Conservation (phyloP, 805 yeast species). For the Yamadazyma sp. region DNA sequence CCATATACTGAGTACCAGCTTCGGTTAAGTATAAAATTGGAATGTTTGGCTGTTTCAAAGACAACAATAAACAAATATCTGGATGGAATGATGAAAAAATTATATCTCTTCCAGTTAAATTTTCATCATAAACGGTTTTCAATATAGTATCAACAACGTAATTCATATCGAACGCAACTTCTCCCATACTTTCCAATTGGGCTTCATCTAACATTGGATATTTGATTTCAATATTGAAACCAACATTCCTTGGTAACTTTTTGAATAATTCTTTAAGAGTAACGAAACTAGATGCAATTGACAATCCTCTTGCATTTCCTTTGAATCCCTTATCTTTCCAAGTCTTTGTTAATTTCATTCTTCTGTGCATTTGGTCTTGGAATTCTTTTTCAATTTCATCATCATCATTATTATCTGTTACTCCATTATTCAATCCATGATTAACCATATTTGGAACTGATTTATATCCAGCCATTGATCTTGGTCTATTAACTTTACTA, state of each 20-base stretch:
- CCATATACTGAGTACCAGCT: slow-evolving; percentile 81
- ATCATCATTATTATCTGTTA: slow-evolving; percentile 10
- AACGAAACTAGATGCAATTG: slow-evolving; percentile 89
- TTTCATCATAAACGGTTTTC: slow-evolving; percentile 68
- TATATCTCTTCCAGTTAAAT: slow-evolving; percentile 76
- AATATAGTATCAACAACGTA: slow-evolving; percentile 86
- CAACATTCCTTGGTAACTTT: slow-evolving; percentile 78
- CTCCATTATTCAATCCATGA: slow-evolving; percentile 5
- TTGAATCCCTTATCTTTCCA: slow-evolving; percentile 83
- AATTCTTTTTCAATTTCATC: slow-evolving; percentile 39
- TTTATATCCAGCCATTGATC: slow-evolving; percentile 38
- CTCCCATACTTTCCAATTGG: slow-evolving; percentile 83
- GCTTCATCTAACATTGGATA: slow-evolving; percentile 96
- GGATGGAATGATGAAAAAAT: slow-evolving; percentile 94
- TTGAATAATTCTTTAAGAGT: slow-evolving; percentile 81
- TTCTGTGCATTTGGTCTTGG: slow-evolving; percentile 42
- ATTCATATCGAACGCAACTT: slow-evolving; percentile 77
- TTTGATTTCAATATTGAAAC: slow-evolving; percentile 92
- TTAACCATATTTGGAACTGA: slow-evolving; percentile 27
- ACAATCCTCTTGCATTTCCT: slow-evolving; percentile 87
- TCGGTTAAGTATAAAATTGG: slow-evolving; percentile 91
- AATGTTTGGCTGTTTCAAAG: slow-evolving; percentile 89
- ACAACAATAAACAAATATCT: slow-evolving; percentile 79
- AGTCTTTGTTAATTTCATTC: slow-evolving; percentile 86
- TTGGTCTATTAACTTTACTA: slow-evolving; percentile 31